Conservation (phyloP, 192 early-diverging fungal genomes). For the Linnemannia exigua region DNA sequence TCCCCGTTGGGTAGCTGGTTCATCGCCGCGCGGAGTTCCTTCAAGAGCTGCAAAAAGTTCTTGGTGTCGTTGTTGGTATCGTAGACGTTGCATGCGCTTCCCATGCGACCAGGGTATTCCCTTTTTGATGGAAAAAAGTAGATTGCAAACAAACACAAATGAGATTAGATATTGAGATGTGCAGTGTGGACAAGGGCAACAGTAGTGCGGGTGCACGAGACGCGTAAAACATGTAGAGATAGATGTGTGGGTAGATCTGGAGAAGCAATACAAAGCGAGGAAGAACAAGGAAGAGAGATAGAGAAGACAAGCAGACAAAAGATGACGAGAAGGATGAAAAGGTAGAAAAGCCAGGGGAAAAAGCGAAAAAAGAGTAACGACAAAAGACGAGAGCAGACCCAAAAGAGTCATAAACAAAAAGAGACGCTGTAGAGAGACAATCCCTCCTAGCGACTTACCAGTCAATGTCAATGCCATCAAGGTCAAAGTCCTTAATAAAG, state of each 20-base stretch:
- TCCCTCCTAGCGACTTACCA: conserved; percentile 34
- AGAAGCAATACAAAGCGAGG: too few species aligned
- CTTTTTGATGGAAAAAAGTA: conserved; percentile 25
- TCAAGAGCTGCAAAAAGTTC: conserved; percentile 73
- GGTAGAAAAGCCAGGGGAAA: too few species aligned
- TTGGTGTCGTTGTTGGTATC: conserved; percentile 69
- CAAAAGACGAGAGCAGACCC: too few species aligned
- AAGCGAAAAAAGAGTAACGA: too few species aligned
- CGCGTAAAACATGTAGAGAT: background rate
- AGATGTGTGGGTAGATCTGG: too few species aligned
- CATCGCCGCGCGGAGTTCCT: conserved; percentile 68
- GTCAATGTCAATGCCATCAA: conserved; percentile 86
- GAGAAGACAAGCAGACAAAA: too few species aligned
- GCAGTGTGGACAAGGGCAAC: background rate
- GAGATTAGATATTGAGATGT: background rate
- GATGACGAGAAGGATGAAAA: too few species aligned
- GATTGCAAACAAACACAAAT: background rate
- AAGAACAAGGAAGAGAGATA: too few species aligned
- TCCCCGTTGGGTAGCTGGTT: conserved; percentile 52
- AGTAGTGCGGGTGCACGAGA: too few species aligned
- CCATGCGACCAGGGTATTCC: conserved; percentile 79
- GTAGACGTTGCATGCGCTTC: conserved; percentile 70
- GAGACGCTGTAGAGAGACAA: conserved; percentile 1
- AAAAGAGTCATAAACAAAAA: background rate
- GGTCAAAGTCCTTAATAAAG: conserved; percentile 63